Evolutionary conservation across 768 basidiomycete species (phyloP).

Genomic region (Gloeopeniophorella convolvens): DNA sequence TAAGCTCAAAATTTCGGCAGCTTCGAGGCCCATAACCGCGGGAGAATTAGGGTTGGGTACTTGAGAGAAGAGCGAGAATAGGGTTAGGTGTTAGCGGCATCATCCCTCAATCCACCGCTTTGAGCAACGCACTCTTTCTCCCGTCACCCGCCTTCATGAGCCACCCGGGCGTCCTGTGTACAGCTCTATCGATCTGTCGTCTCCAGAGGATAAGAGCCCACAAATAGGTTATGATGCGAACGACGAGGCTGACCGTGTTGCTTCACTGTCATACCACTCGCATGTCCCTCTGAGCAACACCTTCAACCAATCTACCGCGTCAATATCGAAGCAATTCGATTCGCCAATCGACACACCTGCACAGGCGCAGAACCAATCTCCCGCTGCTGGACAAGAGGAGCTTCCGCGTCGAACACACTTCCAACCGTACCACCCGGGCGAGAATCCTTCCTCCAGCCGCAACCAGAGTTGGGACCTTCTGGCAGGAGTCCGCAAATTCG

Average conservation of each 20-base stretch:
- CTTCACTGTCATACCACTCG: constrained; percentile 11
- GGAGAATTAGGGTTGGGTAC: too few relatives aligned
- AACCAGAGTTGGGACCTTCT: constrained; percentile 46
- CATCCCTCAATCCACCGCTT: background rate
- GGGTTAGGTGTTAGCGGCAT: background rate
- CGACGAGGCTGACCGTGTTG: constrained; percentile 9
- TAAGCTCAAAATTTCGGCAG: too few relatives aligned
- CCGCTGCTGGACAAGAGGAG: background rate
- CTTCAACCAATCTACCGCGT: constrained; percentile 1
- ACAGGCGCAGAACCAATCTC: background rate
- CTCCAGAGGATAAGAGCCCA: constrained; percentile 4
- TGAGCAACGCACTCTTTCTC: background rate
- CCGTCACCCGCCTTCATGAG: constrained; percentile 3
- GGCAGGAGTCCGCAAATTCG: constrained; percentile 43
- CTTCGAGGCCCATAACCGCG: too few relatives aligned
- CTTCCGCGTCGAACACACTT: background rate
- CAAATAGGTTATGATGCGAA: background rate
- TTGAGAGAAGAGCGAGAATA: too few relatives aligned
- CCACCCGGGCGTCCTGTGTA: background rate
- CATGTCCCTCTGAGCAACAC: constrained; percentile 5
- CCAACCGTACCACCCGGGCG: background rate
- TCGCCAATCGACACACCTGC: background rate
- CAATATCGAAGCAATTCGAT: background rate
- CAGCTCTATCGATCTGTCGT: background rate
- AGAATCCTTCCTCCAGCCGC: background rate